Evolutionary conservation across 352 stramenopile species (phyloP).

Genomic region (Phytopythium vexans): DNA sequence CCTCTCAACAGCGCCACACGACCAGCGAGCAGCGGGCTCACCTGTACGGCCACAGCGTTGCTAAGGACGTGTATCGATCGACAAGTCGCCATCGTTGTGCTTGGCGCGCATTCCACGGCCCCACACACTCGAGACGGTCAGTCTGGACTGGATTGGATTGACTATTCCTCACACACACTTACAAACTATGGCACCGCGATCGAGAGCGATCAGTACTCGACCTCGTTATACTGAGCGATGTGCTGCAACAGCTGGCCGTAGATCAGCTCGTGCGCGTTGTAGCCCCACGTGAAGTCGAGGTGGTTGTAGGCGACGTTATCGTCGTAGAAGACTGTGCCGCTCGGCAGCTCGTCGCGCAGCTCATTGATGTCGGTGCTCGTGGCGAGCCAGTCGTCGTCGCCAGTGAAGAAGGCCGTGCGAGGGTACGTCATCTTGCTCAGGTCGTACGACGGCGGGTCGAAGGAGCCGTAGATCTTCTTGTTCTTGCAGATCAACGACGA

Average conservation of each 20-base stretch:
- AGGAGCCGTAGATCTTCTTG: conserved; percentile 45
- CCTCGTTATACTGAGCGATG: conserved; percentile 49
- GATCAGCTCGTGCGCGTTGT: conserved; percentile 47
- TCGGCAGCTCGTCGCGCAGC: conserved; percentile 36
- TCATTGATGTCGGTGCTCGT: conserved; percentile 40
- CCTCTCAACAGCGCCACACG: too few species aligned
- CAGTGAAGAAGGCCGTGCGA: conserved; percentile 46
- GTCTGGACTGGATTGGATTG: too few species aligned
- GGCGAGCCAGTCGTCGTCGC: conserved; percentile 48
- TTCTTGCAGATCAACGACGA: conserved; percentile 51
- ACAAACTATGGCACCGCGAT: too few species aligned
- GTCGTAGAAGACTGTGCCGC: conserved; percentile 49
- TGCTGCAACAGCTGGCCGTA: conserved; percentile 55
- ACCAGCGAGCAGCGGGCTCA: too few species aligned
- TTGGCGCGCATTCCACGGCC: too few species aligned
- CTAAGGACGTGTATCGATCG: too few species aligned
- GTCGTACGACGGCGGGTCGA: conserved; percentile 43
- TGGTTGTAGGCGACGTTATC: conserved; percentile 52
- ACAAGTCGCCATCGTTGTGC: too few species aligned
- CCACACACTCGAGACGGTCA: too few species aligned
- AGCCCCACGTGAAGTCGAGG: conserved; percentile 72
- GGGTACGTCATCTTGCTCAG: conserved; percentile 46
- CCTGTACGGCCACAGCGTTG: too few species aligned
- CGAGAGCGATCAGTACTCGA: conserved; percentile 39
- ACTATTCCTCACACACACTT: too few species aligned